Conservation (phyloP, 2,329 filamentous ascomycete genomes). For the Alternaria solani region DNA sequence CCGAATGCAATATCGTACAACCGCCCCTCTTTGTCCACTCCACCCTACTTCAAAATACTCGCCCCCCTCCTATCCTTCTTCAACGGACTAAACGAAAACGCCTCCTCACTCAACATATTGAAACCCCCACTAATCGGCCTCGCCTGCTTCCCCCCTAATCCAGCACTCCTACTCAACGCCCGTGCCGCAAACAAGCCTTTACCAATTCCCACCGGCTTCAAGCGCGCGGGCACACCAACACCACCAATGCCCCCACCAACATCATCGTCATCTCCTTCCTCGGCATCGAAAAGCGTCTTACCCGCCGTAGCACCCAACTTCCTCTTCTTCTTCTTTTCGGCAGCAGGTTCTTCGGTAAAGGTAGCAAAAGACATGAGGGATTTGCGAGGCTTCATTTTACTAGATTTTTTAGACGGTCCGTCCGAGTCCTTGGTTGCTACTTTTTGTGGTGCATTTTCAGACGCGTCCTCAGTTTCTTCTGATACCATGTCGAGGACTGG, state of each 20-base stretch:
- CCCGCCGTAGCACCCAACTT: conserved; percentile 71
- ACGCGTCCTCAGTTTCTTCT: conserved; percentile 53
- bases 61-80: conserved; percentile 50
- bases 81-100: conserved; percentile 51
- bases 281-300: conserved; percentile 70
- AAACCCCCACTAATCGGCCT: conserved; percentile 46
- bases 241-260: conserved; percentile 10
- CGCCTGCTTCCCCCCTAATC: conserved; percentile 40
- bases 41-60: conserved; percentile 27
- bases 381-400: conserved; percentile 55
- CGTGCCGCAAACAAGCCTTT: conserved; percentile 50
- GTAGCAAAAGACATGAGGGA: conserved; percentile 57
- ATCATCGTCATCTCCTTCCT: conserved; percentile 44
- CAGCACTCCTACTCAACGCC: conserved; percentile 46
- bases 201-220: conserved; percentile 45
- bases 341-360: conserved; percentile 51
- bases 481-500: conserved; percentile 55
- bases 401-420: conserved; percentile 42
- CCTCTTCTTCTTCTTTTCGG: conserved; percentile 66
- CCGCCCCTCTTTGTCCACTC: neutral
- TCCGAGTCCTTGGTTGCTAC: conserved; percentile 48
- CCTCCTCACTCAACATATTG: conserved; percentile 49
- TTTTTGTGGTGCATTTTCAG: conserved; percentile 43
- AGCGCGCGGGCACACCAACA: conserved; percentile 15
- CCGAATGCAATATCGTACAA: neutral